Evolutionary conservation across 2,329 filamentous ascomycete genomes (phyloP), one percentile per base, ranked within the genome.

Genomic region (Colletotrichum liaoningense): DNA sequence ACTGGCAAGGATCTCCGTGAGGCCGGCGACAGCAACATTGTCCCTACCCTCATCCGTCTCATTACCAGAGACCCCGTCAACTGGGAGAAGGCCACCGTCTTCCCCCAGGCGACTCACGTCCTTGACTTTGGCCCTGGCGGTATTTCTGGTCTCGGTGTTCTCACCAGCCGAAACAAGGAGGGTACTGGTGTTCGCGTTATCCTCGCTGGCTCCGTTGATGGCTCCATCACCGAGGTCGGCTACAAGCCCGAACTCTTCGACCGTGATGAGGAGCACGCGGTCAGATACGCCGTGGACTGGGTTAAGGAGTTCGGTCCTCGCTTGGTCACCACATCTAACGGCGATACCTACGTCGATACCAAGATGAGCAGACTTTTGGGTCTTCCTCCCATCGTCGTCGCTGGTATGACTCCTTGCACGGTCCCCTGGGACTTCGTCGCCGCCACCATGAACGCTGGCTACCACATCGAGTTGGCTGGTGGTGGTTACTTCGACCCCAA

Each of bases 111-210:
- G 24, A 98, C 96, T 4, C 97, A 99, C 82, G 94, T 99, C 69
- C 87, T 99, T 65, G 97, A 99, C 85, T 98, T 99, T 78, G 97
- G 97, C 59, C 97, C 97, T 26, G 97, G 97, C 79, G 97, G 97
- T 75, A 97, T 98, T 76, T 99, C 97, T 28, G 97, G 97, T 76
- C 92, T 99, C 26, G 97, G 97, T 80, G 94, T 97, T 58, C 88
- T 99, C 76, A 99, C 97, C 71, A 98, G 97, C 88, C 94, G 97
- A 79, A 99, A 98, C 89, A 99, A 99, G 88, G 97, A 99, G 83
- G 97, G 97, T 75, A 98, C 95, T 71, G 97, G 97, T 79, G 97
- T 99, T 46, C 95, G 96, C 74, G 95, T 99, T 76, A 98, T 99
- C 77, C 89, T 99, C 72, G 97, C 95, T 56, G 97, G 97, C 75